Evolutionary conservation across 805 yeast species (phyloP).

Genomic region (Yarrowia divulgata): DNA sequence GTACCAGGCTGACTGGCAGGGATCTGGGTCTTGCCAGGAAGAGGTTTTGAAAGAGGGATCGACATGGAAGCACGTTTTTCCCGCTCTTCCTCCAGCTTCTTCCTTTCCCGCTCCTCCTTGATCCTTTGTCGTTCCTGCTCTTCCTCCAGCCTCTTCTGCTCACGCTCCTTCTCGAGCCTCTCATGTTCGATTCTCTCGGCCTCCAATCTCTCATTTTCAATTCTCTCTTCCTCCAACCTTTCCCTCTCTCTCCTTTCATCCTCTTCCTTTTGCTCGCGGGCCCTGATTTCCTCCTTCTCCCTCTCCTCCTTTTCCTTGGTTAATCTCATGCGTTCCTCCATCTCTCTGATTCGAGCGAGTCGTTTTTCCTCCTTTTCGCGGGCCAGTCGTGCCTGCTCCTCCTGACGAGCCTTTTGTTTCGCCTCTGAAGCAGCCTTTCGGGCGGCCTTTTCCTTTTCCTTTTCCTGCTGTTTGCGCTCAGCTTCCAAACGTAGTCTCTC

Average conservation of each 20-base stretch:
- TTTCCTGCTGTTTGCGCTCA: constrained; percentile 17
- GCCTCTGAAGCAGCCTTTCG: constrained; percentile 32
- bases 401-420: constrained; percentile 43
- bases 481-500: constrained; percentile 15
- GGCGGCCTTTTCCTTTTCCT: constrained; percentile 33
- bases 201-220: constrained; percentile 7
- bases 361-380: constrained; percentile 47
- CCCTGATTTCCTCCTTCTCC: constrained; percentile 9
- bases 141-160: constrained; percentile 4
- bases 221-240: constrained; percentile 4
- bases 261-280: background rate
- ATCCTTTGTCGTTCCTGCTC: background rate
- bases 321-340: constrained; percentile 39
- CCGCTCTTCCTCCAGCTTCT: constrained; percentile 16
- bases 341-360: constrained; percentile 41
- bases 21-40: constrained; percentile 11
- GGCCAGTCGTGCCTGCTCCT: constrained; percentile 45
- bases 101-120: background rate
- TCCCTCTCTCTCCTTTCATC: constrained; percentile 12
- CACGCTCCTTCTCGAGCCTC: background rate
- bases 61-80: constrained; percentile 16
- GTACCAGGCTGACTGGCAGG: constrained; percentile 24
- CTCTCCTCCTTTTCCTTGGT: constrained; percentile 13
- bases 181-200: background rate
- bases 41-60: constrained; percentile 8